A percentile compares a stretch with the other conserved stretches of the same genome.
These are phyloP conservation scores for Volvox reticuliferus DNA, from an alignment of 139 green algal species.

Conservation along the genomic window DNA sequence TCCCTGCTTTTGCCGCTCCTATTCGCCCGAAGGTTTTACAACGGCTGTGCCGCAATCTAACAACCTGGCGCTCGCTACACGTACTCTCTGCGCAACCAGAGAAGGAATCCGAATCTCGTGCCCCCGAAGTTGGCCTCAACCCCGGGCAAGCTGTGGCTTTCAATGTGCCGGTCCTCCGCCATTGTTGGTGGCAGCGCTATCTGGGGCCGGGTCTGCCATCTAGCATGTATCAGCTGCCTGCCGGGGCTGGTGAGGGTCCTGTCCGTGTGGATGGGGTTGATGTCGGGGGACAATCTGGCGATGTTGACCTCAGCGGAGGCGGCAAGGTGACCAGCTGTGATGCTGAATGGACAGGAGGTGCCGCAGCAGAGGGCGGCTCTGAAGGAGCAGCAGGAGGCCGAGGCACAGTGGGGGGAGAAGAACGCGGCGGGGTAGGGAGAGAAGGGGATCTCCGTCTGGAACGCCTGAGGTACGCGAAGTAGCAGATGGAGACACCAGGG, in stretches of 20 bases:
- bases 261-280: neutral
- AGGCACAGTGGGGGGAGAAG: too few relatives aligned
- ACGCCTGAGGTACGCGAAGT: constrained; percentile 6
- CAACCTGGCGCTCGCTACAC: too few relatives aligned
- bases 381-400: neutral
- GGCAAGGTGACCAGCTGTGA: neutral
- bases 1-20: too few relatives aligned
- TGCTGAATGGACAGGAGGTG: neutral
- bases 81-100: too few relatives aligned
- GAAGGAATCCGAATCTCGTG: too few relatives aligned
- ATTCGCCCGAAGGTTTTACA: too few relatives aligned
- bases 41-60: too few relatives aligned
- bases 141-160: too few relatives aligned
- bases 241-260: neutral
- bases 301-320: neutral
- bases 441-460: constrained; percentile 8
- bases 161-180: neutral
- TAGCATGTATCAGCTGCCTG: constrained; percentile 27
- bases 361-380: neutral
- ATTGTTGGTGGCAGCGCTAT: neutral
- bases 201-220: constrained; percentile 25
- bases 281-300: neutral
- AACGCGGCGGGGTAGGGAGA: too few relatives aligned
- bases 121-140: too few relatives aligned
- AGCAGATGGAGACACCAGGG: too few relatives aligned